Evolutionary conservation across 2,329 filamentous ascomycete genomes (phyloP).

Genomic region (Talaromyces sp.): DNA sequence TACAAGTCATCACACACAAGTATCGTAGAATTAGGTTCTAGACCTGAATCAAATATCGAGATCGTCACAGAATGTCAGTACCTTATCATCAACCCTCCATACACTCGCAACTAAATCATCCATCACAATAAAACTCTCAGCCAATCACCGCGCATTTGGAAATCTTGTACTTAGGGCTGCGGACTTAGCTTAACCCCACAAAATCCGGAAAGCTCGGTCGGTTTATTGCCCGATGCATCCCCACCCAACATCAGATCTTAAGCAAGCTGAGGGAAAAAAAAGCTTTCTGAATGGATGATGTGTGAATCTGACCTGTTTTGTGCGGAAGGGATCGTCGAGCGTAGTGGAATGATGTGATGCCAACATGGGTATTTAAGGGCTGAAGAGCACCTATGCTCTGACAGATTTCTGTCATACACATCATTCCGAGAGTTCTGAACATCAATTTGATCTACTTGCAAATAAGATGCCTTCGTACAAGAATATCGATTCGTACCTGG

Average conservation of each 20-base stretch:
- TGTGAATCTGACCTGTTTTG: background rate
- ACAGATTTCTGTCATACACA: too few species aligned
- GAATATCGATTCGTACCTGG: constrained; percentile 22
- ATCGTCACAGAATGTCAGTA: background rate
- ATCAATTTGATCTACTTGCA: too few species aligned
- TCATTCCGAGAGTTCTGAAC: too few species aligned
- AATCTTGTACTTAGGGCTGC: background rate
- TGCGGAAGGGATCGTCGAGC: background rate
- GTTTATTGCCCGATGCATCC: background rate
- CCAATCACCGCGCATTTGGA: background rate
- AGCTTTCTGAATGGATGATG: background rate
- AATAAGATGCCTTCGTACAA: constrained; percentile 21
- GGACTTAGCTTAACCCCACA: constrained; percentile 13
- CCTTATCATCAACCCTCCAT: background rate
- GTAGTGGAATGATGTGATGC: background rate
- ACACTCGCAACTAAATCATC: background rate
- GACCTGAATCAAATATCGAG: background rate
- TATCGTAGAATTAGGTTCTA: background rate
- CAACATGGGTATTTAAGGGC: background rate
- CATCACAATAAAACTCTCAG: background rate
- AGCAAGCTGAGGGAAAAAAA: background rate
- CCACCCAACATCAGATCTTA: background rate
- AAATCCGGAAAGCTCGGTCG: constrained; percentile 7
- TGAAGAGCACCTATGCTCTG: background rate
- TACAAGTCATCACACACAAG: background rate